phyloP scores from a whole-genome alignment of 495 filamentous ascomycete genomes.

The Tuber umbilicatum region DNA sequence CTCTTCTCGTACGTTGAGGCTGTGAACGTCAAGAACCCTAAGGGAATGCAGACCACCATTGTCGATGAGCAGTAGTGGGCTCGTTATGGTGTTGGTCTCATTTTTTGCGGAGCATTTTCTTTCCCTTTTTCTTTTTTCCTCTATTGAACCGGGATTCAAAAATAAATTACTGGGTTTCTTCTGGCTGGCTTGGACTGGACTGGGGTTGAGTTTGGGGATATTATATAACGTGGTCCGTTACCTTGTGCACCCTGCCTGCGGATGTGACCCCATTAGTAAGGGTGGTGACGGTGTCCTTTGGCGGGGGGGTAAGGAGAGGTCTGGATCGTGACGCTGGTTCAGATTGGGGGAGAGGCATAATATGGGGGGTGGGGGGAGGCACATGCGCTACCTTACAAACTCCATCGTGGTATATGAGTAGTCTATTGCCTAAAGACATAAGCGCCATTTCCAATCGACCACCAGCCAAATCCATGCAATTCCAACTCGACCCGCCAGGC shows the following conservation, averaged over 20 bases:
- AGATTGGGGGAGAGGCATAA: not conserved
- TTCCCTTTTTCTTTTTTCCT: constrained; percentile 29
- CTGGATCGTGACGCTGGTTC: not conserved
- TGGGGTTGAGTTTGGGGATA: not conserved
- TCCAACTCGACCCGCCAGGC: not conserved
- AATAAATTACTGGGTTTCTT: constrained; percentile 30
- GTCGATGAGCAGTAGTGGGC: constrained; percentile 42
- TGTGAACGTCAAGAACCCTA: constrained; percentile 97
- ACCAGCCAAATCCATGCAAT: not conserved
- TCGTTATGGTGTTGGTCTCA: constrained; percentile 11
- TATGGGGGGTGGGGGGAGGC: constrained; percentile 9
- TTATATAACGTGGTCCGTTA: not conserved
- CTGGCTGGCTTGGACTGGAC: not conserved
- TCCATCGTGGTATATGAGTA: not conserved
- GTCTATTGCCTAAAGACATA: not conserved
- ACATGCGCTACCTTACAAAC: not conserved
- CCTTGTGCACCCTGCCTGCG: not conserved
- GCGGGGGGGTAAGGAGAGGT: not conserved
- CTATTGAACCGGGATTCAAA: constrained; percentile 33
- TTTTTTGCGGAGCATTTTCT: not conserved
- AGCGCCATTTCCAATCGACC: not conserved
- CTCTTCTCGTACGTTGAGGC: constrained; percentile 99
- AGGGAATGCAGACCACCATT: constrained; percentile 85
- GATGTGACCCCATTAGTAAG: not conserved
- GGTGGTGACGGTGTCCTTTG: not conserved